These are phyloP conservation scores for Fusarium praegraminearum DNA, from an alignment of 2,329 filamentous ascomycete species.

Conservation along the genomic window DNA sequence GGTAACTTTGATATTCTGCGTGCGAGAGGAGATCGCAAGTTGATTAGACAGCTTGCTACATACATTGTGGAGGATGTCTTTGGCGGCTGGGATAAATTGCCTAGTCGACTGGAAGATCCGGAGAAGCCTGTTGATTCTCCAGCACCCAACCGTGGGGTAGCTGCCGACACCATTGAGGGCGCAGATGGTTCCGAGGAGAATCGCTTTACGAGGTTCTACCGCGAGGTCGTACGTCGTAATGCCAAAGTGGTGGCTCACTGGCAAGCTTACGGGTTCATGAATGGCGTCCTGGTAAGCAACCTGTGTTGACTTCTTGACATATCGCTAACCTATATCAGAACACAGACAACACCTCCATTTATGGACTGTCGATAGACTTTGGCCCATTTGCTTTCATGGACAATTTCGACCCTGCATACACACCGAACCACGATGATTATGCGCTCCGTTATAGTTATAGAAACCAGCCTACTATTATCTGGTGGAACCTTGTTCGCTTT, in stretches of 20 bases:
- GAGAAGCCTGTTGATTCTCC: constrained; percentile 59
- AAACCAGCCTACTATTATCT: constrained; percentile 95
- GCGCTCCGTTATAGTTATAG: constrained; percentile 89
- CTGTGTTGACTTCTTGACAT: not conserved
- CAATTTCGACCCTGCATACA: constrained; percentile 94
- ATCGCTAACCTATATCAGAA: constrained; percentile 63
- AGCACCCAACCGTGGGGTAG: constrained; percentile 64
- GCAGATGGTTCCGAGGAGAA: constrained; percentile 79
- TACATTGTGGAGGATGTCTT: constrained; percentile 92
- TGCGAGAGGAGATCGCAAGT: constrained; percentile 79
- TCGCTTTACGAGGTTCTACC: constrained; percentile 86
- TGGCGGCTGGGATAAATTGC: constrained; percentile 86
- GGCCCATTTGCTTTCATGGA: constrained; percentile 98
- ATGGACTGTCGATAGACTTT: constrained; percentile 91
- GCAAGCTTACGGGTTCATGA: constrained; percentile 99
- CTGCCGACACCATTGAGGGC: constrained; percentile 73
- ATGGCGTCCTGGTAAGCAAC: constrained; percentile 77
- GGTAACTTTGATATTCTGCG: constrained; percentile 97
- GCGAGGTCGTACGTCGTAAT: constrained; percentile 87
- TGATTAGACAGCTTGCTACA: constrained; percentile 80
- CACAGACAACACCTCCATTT: constrained; percentile 95
- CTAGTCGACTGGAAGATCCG: constrained; percentile 67
- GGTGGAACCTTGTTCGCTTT: constrained; percentile 96
- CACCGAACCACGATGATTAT: constrained; percentile 95
- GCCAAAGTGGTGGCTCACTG: constrained; percentile 89